Conservation (phyloP, 2,329 filamentous ascomycete genomes). For the Pseudogymnoascus sp. region DNA sequence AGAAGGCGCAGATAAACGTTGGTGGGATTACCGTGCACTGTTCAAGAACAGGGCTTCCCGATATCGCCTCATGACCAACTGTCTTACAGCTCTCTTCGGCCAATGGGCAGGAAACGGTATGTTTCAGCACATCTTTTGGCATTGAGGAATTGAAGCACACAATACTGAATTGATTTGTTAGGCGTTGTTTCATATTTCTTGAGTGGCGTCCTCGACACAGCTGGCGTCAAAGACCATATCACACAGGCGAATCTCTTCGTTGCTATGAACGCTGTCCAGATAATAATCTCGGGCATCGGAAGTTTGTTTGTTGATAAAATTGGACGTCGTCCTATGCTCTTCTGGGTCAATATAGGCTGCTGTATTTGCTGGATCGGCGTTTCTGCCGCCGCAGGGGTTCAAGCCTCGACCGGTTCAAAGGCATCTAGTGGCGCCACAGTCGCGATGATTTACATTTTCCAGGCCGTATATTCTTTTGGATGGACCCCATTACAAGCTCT, state of each 20-base stretch:
- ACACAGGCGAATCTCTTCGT: slow-evolving; percentile 45
- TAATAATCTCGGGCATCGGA: slow-evolving; percentile 46
- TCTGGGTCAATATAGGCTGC: slow-evolving; percentile 41
- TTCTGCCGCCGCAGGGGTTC: slow-evolving; percentile 37
- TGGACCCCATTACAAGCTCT: slow-evolving; percentile 38
- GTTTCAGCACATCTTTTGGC: not conserved
- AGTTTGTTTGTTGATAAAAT: slow-evolving; percentile 47
- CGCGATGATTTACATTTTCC: slow-evolving; percentile 37
- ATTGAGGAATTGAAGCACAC: not conserved
- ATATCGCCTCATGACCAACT: slow-evolving; percentile 43
- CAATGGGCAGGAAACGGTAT: slow-evolving; percentile 24
- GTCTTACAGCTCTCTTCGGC: slow-evolving; percentile 32
- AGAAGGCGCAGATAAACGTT: slow-evolving; percentile 44
- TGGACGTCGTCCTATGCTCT: slow-evolving; percentile 49
- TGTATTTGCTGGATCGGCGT: slow-evolving; percentile 44
- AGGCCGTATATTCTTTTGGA: slow-evolving; percentile 42
- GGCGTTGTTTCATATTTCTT: slow-evolving; percentile 43
- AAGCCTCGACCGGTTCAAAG: slow-evolving; percentile 27
- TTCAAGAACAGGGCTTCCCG: slow-evolving; percentile 41
- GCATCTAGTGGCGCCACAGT: slow-evolving; percentile 22
- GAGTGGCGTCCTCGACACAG: slow-evolving; percentile 42
- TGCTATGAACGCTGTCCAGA: slow-evolving; percentile 45
- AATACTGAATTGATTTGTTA: not conserved
- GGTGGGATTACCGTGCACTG: slow-evolving; percentile 47
- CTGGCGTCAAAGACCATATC: slow-evolving; percentile 40